A percentile compares a stretch with the other conserved stretches of the same genome.
These are phyloP conservation scores for Syncephalastrum monosporum DNA, from an alignment of 371 early-diverging fungal genomes.

Conservation along the genomic window DNA sequence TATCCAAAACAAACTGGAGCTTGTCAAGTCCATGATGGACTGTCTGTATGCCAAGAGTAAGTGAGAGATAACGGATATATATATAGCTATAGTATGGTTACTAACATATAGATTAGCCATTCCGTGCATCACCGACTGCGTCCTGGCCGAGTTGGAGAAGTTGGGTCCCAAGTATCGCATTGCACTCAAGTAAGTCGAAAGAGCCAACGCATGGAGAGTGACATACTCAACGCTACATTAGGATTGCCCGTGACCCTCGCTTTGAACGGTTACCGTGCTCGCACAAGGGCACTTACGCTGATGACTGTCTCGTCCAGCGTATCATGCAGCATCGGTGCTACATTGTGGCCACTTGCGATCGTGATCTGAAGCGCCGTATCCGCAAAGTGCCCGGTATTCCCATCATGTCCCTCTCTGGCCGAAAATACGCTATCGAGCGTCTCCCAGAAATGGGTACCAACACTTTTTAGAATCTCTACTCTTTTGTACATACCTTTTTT, in stretches of 20 bases:
- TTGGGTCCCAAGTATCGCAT: conserved; percentile 97
- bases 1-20: conserved; percentile 98
- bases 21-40: conserved; percentile 97
- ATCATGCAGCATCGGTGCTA: conserved; percentile 98
- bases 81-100: background rate
- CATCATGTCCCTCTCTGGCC: conserved; percentile 95
- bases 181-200: conserved; percentile 78
- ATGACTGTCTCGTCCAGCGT: conserved; percentile 98
- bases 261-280: conserved; percentile 96
- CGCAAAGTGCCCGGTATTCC: conserved; percentile 99
- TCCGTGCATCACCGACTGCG: conserved; percentile 99
- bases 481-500: conserved; percentile 7
- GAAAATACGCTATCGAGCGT: conserved; percentile 95
- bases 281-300: conserved; percentile 99
- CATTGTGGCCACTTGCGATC: conserved; percentile 99
- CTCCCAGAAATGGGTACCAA: conserved; percentile 81
- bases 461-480: conserved; percentile 17
- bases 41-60: conserved; percentile 95
- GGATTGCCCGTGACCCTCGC: conserved; percentile 93
- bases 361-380: conserved; percentile 97
- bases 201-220: background rate
- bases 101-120: conserved; percentile 45
- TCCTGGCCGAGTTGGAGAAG: conserved; percentile 99
- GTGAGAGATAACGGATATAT: conserved; percentile 9
- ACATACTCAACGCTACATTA: conserved; percentile 11